phyloP scores from a whole-genome alignment of 495 filamentous ascomycete genomes.

The Zalerion maritima region DNA sequence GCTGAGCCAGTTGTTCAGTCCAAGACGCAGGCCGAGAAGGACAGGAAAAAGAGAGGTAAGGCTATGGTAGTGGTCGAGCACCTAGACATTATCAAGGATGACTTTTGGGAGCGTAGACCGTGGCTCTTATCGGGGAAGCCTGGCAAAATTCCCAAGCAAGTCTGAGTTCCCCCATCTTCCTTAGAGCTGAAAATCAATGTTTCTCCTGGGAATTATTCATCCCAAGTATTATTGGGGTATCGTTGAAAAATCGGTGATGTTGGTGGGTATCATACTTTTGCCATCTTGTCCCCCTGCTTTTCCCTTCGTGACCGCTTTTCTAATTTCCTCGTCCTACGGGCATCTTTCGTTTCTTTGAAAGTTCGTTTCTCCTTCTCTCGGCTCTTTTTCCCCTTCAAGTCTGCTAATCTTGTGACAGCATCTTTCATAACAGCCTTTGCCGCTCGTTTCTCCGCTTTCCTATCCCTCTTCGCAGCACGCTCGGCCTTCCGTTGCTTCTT shows the following conservation, averaged over 20 bases:
- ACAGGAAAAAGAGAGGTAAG: constrained; percentile 59
- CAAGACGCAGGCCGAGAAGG: constrained; percentile 62
- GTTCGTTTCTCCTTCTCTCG: constrained; percentile 13
- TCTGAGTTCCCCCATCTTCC: too few relatives aligned
- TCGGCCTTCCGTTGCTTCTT: constrained; percentile 14
- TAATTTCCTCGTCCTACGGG: constrained; percentile 13
- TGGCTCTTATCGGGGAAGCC: constrained; percentile 73
- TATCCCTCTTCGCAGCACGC: constrained; percentile 3
- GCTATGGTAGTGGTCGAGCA: constrained; percentile 69
- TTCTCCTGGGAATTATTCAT: too few relatives aligned
- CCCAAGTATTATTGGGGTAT: constrained; percentile 3
- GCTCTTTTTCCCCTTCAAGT: constrained; percentile 9
- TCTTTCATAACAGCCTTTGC: constrained; percentile 9
- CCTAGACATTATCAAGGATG: constrained; percentile 84
- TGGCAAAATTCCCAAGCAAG: constrained; percentile 47
- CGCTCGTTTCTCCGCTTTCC: constrained; percentile 9
- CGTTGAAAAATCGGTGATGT: background rate
- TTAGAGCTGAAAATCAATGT: constrained; percentile 11
- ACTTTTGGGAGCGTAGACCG: constrained; percentile 76
- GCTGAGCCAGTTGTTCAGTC: constrained; percentile 37
- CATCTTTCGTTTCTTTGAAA: constrained; percentile 23
- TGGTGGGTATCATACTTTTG: constrained; percentile 4
- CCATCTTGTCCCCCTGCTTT: constrained; percentile 13
- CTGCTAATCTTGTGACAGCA: constrained; percentile 3
- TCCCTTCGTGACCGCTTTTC: constrained; percentile 30